These are phyloP conservation scores for Ceratopteris richardii DNA, from an alignment of 75 land plant species.

Conservation along the genomic window DNA sequence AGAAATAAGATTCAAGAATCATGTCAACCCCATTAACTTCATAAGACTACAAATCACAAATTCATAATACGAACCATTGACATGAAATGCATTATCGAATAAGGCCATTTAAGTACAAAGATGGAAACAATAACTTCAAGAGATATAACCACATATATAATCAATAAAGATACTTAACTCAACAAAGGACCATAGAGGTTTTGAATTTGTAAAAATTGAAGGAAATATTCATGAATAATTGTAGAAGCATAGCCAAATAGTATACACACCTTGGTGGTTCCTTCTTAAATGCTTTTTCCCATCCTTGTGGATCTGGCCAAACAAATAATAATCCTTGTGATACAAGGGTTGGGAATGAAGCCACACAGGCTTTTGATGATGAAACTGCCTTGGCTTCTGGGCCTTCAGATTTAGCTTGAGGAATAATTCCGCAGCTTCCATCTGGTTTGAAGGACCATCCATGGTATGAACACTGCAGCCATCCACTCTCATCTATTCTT, in stretches of 20 bases:
- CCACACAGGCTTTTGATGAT: slow-evolving; percentile 80
- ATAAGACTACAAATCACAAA: too few relatives aligned
- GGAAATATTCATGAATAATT: too few relatives aligned
- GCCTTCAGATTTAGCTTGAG: slow-evolving; percentile 80
- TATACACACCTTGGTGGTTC: slow-evolving; percentile 62
- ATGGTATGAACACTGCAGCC: slow-evolving; percentile 95
- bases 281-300: slow-evolving; percentile 59
- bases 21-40: too few relatives aligned
- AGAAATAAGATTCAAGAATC: not conserved
- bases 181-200: not conserved
- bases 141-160: too few relatives aligned
- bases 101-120: too few relatives aligned
- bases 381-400: slow-evolving; percentile 77
- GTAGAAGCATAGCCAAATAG: not conserved
- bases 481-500: slow-evolving; percentile 85
- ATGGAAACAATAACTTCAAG: too few relatives aligned
- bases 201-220: not conserved
- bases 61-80: too few relatives aligned
- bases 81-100: too few relatives aligned
- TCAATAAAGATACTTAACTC: too few relatives aligned
- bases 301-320: slow-evolving; percentile 98
- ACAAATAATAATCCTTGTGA: slow-evolving; percentile 96
- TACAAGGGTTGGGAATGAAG: slow-evolving; percentile 59
- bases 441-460: slow-evolving; percentile 92
- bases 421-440: slow-evolving; percentile 77